Base-by-base conservation (phyloP, 2,329 filamentous ascomycete genomes). In the Xylaria sp. region DNA sequence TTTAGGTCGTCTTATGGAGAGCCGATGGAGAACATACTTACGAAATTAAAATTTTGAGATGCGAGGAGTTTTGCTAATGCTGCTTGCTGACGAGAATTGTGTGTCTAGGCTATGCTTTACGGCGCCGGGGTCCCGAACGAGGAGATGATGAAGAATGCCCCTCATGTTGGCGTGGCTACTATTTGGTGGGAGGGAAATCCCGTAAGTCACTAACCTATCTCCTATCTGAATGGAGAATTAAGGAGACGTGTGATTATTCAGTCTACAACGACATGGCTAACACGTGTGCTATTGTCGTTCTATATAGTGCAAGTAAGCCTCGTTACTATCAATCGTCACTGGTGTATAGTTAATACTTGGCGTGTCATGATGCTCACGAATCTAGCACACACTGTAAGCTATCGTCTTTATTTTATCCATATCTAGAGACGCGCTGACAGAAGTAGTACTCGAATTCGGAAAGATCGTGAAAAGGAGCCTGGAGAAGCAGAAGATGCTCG, bases 181-280 rank as follows among this genome's bases (percentile, higher is more conserved):
- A 93, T 98, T 4, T 98, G 94, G 94, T 98, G 94, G 94, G 94
- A 98, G 82, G 95, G 95, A 34, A 98, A 98, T 79, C 93, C 95
- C 46, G 91, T 93, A 81, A 82, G 90, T 86, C 18, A 28, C 20
- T 41, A 18, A 28, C 23, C 23, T 25, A 28, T 28, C 18, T 46
- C 18, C 41, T n/a, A 5, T 3, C 15, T 50, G 23, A 7, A 25
- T 46, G 34, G 41, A 48, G 18, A 31, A 39, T 10, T 18, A 25
- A 13, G 15, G 28, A 9, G 15, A 7, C 7, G 4, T 48, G 8
- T n/a, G 8, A 1, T 25, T 13, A 3, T 25, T 13, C 15, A 7
- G 12, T 66, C n/a, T 8, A 3, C 10, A 9, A 57, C 18, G 10
- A 44, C 8, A 23, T 28, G 31, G 37, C 71, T 75, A 61, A 76